These are phyloP conservation scores for Pythium vanterpoolii DNA, from an alignment of 352 stramenopile species.

Conservation along the genomic window DNA sequence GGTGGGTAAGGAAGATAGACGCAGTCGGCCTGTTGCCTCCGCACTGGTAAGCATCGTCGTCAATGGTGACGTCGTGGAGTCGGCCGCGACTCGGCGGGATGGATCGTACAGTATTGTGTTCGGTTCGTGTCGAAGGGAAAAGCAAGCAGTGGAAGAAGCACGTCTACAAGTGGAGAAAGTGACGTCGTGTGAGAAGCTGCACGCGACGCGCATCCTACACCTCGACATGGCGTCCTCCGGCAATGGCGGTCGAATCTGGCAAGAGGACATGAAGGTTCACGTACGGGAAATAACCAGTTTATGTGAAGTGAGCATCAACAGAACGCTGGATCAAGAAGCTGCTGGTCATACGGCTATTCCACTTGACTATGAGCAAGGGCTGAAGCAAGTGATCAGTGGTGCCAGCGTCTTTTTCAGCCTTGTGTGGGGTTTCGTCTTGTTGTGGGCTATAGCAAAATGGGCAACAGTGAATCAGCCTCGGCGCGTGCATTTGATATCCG, in stretches of 20 bases:
- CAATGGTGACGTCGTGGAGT: background rate
- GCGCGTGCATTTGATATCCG: background rate
- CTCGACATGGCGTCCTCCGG: background rate
- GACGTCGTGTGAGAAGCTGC: conserved; percentile 2
- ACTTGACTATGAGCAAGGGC: background rate
- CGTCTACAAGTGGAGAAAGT: conserved; percentile 4
- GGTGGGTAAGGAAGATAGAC: background rate
- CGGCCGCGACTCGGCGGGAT: conserved; percentile 1
- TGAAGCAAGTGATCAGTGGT: background rate
- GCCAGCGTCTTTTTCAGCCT: background rate
- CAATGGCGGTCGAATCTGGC: conserved; percentile 2
- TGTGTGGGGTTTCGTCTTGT: conserved; percentile 11
- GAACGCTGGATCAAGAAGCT: background rate
- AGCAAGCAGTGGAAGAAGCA: background rate
- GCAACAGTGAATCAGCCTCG: background rate
- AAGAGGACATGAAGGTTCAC: conserved; percentile 9
- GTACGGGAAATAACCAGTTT: background rate
- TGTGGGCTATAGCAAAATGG: conserved; percentile 20
- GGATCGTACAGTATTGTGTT: conserved; percentile 19
- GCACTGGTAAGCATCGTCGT: conserved; percentile 1
- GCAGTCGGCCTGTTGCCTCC: background rate
- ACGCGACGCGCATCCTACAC: conserved; percentile 8
- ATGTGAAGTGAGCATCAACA: conserved; percentile 8
- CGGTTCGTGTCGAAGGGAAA: background rate
- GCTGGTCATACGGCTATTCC: background rate